phyloP scores from a whole-genome alignment of 1,284 basidiomycete species.

The Heterobasidion irregulare region DNA sequence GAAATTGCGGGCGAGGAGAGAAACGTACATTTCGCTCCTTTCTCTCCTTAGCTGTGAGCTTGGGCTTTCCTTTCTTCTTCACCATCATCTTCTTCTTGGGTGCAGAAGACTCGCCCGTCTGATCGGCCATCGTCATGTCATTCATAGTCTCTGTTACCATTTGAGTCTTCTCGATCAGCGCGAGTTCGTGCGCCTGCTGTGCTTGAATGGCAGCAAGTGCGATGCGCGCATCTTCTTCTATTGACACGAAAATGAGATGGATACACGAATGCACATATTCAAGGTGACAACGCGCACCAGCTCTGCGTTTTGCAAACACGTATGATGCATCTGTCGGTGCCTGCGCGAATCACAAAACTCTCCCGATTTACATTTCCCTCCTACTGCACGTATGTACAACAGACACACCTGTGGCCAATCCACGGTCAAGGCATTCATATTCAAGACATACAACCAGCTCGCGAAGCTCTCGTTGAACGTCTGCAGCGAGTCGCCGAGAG shows the following conservation, averaged over 20 bases:
- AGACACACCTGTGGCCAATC: conserved; percentile 80
- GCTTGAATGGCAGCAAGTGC: conserved; percentile 19
- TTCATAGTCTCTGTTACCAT: conserved; percentile 24
- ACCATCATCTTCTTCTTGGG: conserved; percentile 17
- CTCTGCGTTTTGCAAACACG: conserved; percentile 45
- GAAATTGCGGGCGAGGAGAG: too few species aligned
- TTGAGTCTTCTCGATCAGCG: conserved; percentile 30
- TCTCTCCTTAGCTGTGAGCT: conserved; percentile 74
- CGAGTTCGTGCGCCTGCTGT: conserved; percentile 16
- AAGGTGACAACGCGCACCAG: conserved; percentile 32
- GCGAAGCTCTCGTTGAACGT: conserved; percentile 93
- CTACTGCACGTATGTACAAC: not conserved
- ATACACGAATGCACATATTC: not conserved
- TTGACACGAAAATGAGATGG: not conserved
- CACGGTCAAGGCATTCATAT: conserved; percentile 90
- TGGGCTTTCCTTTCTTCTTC: conserved; percentile 63
- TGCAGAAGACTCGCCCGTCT: conserved; percentile 14
- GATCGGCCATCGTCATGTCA: conserved; percentile 31
- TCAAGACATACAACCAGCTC: conserved; percentile 85
- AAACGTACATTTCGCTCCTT: conserved; percentile 63
- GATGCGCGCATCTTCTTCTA: conserved; percentile 25
- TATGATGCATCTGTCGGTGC: conserved; percentile 60
- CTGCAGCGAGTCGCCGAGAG: conserved; percentile 68
- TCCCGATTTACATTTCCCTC: not conserved
- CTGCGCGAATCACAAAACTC: conserved; percentile 22